A percentile compares a stretch with the other conserved stretches of the same genome.
These are phyloP conservation scores for Fusarium xyrophilum DNA, from an alignment of 2,329 filamentous ascomycete genomes.

Conservation along the genomic window DNA sequence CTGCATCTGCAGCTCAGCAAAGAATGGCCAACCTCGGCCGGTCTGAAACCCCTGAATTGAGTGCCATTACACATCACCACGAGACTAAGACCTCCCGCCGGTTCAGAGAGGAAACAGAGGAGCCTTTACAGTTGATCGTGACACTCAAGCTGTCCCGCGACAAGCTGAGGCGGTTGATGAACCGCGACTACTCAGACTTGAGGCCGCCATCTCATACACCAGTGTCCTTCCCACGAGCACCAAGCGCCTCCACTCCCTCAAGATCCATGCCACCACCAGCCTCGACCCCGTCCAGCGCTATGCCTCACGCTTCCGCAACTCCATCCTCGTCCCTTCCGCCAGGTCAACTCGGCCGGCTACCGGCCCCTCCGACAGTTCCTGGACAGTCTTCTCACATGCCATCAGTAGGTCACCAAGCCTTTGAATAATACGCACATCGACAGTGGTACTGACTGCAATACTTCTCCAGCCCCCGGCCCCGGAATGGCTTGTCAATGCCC, in stretches of 20 bases:
- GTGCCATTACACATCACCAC: constrained; percentile 65
- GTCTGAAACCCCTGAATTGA: constrained; percentile 87
- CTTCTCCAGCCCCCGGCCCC: constrained; percentile 76
- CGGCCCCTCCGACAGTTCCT: constrained; percentile 67
- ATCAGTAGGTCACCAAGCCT: constrained; percentile 61
- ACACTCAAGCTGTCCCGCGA: constrained; percentile 76
- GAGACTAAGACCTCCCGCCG: constrained; percentile 74
- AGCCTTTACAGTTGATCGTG: constrained; percentile 73
- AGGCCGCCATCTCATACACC: constrained; percentile 48
- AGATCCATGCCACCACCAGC: constrained; percentile 49
- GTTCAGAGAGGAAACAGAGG: constrained; percentile 80
- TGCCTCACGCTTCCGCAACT: constrained; percentile 47
- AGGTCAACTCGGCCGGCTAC: constrained; percentile 70
- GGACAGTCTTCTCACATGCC: constrained; percentile 60
- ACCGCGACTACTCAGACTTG: constrained; percentile 57
- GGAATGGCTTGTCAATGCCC: constrained; percentile 79
- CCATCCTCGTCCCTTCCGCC: constrained; percentile 53
- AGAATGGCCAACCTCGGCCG: constrained; percentile 83
- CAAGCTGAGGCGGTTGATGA: constrained; percentile 71
- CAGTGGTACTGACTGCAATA: constrained; percentile 27
- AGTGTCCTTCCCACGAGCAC: constrained; percentile 43
- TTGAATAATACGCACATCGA: constrained; percentile 4
- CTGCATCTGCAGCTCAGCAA: constrained; percentile 84
- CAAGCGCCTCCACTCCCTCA: constrained; percentile 42
- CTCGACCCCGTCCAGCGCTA: constrained; percentile 48